These are phyloP conservation scores for Coemansia sp. DNA, from an alignment of 192 early-diverging fungal genomes.

Conservation along the genomic window DNA sequence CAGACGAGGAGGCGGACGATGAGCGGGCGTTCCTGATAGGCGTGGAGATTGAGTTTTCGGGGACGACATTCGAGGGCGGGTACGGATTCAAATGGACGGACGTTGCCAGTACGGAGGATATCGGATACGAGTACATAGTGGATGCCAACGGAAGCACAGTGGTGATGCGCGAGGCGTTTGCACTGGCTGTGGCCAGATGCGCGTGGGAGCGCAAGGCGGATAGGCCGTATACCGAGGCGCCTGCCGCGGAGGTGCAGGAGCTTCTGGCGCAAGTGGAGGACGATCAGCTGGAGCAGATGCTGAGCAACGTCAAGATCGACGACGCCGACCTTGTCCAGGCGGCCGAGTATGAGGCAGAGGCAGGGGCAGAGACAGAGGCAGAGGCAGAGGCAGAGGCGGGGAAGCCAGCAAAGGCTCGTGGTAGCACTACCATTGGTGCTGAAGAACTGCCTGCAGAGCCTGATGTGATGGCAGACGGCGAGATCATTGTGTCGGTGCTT, in stretches of 20 bases:
- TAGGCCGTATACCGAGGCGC: constrained; percentile 26
- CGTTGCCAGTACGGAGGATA: neutral
- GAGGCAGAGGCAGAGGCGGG: constrained; percentile 8
- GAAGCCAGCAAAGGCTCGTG: no score
- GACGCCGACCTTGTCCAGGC: constrained; percentile 24
- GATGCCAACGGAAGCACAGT: constrained; percentile 13
- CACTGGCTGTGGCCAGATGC: constrained; percentile 39
- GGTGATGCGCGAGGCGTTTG: constrained; percentile 32
- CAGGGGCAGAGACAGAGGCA: neutral
- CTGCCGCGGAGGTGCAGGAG: constrained; percentile 23
- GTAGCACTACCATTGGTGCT: neutral
- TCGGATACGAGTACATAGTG: constrained; percentile 34
- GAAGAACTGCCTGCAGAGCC: constrained; percentile 28
- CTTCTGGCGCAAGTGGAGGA: constrained; percentile 38
- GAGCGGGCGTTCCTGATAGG: constrained; percentile 75
- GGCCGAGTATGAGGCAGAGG: constrained; percentile 1
- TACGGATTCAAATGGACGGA: constrained; percentile 46
- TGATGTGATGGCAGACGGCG: constrained; percentile 43
- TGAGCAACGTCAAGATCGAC: constrained; percentile 35
- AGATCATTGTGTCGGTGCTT: constrained; percentile 47
- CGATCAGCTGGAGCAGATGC: constrained; percentile 36
- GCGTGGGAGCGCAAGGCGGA: constrained; percentile 42
- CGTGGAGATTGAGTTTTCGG: constrained; percentile 32
- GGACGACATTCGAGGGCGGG: constrained; percentile 24
- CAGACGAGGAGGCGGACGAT: constrained; percentile 59